Conservation (phyloP, 352 stramenopile species). For the Phytophthora chlamydospora region DNA sequence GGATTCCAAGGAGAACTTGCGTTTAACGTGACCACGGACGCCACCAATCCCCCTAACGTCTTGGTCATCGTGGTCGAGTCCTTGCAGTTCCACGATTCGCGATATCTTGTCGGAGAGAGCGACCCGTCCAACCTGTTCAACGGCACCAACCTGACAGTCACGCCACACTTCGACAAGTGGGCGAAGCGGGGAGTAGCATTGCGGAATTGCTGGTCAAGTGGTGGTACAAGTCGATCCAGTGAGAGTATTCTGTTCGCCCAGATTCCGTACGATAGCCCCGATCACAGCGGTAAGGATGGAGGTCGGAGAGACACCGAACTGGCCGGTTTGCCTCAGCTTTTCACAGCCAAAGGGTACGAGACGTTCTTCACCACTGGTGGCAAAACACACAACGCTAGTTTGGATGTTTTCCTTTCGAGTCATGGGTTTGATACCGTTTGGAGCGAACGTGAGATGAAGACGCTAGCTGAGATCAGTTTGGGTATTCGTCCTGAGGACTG, state of each 20-base stretch:
- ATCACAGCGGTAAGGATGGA: conserved; percentile 38
- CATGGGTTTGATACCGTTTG: conserved; percentile 61
- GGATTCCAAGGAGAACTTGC: conserved; percentile 43
- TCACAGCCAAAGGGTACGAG: conserved; percentile 56
- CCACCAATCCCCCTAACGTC: conserved; percentile 42
- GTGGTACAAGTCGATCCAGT: conserved; percentile 55
- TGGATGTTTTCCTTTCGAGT: conserved; percentile 45
- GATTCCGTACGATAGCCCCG: conserved; percentile 47
- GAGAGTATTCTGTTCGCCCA: conserved; percentile 62
- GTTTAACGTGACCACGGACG: conserved; percentile 44
- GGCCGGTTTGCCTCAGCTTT: conserved; percentile 51
- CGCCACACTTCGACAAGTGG: conserved; percentile 49
- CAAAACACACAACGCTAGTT: conserved; percentile 47
- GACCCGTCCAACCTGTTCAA: conserved; percentile 37
- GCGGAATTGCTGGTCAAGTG: conserved; percentile 63
- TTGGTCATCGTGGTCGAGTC: conserved; percentile 53
- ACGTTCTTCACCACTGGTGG: conserved; percentile 53
- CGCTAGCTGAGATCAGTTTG: conserved; percentile 37
- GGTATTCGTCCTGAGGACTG: conserved; percentile 45
- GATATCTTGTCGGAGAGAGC: conserved; percentile 46
- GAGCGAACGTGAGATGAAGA: conserved; percentile 42
- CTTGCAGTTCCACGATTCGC: conserved; percentile 52
- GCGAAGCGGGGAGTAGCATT: conserved; percentile 48
- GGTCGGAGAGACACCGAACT: conserved; percentile 32
- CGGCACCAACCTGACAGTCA: conserved; percentile 28